Evolutionary conservation across 371 early-diverging fungal genomes (phyloP).

Genomic region (Smittium mucronatum): DNA sequence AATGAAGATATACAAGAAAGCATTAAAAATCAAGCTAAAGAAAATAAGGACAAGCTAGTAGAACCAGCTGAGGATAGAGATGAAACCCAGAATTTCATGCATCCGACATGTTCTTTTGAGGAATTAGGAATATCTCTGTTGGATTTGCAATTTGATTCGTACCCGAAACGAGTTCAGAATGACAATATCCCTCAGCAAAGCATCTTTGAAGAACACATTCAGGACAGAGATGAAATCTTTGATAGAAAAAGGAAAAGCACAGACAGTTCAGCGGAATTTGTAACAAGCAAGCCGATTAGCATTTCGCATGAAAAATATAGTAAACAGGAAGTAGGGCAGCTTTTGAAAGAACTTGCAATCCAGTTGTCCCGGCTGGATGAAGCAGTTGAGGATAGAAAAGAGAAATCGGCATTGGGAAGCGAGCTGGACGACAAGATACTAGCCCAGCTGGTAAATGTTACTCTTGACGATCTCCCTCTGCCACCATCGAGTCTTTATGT

Average conservation of each 20-base stretch:
- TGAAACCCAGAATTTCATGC: neutral
- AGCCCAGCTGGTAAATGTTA: neutral
- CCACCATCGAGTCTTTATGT: neutral
- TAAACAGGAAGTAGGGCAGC: neutral
- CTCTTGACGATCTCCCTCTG: neutral
- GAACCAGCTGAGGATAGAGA: neutral
- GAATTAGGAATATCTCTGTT: neutral
- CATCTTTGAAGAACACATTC: neutral
- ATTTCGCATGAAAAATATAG: neutral
- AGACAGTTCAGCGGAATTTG: neutral
- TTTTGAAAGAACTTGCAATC: neutral
- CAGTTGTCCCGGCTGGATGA: neutral
- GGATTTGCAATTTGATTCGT: neutral
- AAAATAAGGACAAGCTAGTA: too few relatives aligned
- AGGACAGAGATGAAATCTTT: neutral
- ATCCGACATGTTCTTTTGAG: neutral
- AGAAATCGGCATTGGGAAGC: neutral
- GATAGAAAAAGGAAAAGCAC: neutral
- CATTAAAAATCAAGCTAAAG: too few relatives aligned
- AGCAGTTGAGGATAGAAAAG: neutral
- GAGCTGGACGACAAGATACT: neutral
- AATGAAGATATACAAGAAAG: too few relatives aligned
- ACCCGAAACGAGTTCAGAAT: neutral
- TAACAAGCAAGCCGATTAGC: neutral
- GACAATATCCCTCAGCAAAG: neutral